Conservation (phyloP, 208 protist species). For the Naegleria gruberi region DNA sequence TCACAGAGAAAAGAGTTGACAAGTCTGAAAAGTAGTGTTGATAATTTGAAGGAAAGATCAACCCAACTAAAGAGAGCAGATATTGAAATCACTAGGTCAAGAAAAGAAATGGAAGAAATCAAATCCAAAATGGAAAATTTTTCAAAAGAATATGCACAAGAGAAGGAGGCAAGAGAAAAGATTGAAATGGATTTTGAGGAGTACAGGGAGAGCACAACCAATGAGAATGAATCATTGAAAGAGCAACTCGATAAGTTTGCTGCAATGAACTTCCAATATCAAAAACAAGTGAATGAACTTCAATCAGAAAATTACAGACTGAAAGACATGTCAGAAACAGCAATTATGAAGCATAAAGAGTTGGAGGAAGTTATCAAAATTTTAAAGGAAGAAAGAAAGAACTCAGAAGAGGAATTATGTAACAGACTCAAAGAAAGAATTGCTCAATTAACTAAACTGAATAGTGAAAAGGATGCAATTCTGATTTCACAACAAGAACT, state of each 20-base stretch:
- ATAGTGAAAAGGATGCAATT: background rate
- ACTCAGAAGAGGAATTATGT: background rate
- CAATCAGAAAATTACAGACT: background rate
- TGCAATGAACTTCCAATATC: background rate
- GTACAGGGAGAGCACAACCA: background rate
- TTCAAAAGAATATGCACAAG: background rate
- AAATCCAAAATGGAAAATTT: background rate
- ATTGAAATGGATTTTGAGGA: background rate
- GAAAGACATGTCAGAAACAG: background rate
- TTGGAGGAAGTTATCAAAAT: background rate
- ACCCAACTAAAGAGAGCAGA: background rate
- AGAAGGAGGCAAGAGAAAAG: background rate
- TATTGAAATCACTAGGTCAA: background rate
- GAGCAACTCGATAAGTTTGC: background rate
- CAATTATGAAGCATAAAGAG: background rate
- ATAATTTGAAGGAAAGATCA: background rate
- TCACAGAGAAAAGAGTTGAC: background rate
- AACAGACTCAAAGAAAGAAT: background rate
- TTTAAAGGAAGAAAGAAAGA: background rate
- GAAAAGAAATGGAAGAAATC: background rate
- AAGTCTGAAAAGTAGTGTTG: background rate
- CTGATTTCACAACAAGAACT: background rate
- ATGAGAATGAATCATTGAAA: background rate
- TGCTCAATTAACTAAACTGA: background rate
- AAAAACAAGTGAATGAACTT: background rate